A percentile compares a stretch with the other conserved stretches of the same genome.
Conservation (phyloP, 2,329 filamentous ascomycete genomes). For the Hypoxylon sp. region DNA sequence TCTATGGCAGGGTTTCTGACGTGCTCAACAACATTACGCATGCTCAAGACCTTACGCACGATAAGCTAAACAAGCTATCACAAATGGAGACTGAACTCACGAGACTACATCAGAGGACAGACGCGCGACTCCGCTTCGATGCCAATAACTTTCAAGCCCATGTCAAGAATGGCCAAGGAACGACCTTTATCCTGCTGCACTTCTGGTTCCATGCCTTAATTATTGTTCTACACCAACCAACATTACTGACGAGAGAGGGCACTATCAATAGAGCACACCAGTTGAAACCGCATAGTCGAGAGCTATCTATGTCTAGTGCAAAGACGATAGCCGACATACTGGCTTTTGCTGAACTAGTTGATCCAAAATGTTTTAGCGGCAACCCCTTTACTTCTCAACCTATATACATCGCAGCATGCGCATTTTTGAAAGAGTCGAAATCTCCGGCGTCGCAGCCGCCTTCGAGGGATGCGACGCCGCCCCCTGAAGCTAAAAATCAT, state of each 20-base stretch:
- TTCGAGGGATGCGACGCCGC: slow-evolving; percentile 67
- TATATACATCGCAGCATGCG: slow-evolving; percentile 90
- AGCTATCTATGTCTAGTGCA: slow-evolving; percentile 85
- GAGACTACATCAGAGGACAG: slow-evolving; percentile 74
- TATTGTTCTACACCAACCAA: slow-evolving; percentile 85
- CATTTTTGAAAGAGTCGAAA: slow-evolving; percentile 84
- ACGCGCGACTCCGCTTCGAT: slow-evolving; percentile 80
- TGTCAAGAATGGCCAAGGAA: slow-evolving; percentile 80
- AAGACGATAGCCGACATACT: slow-evolving; percentile 92
- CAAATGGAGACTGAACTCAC: slow-evolving; percentile 86
- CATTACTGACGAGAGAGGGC: slow-evolving; percentile 79
- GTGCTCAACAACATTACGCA: slow-evolving; percentile 82
- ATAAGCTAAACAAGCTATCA: slow-evolving; percentile 74
- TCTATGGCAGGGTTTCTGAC: slow-evolving; percentile 86
- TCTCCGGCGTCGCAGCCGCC: slow-evolving; percentile 73
- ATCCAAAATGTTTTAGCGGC: slow-evolving; percentile 84
- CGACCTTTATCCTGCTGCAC: slow-evolving; percentile 85
- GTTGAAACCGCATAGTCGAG: slow-evolving; percentile 80
- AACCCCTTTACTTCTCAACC: slow-evolving; percentile 91
- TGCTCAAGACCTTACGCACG: slow-evolving; percentile 75
- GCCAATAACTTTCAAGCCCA: slow-evolving; percentile 87
- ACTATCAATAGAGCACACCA: slow-evolving; percentile 68
- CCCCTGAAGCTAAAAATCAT: slow-evolving; percentile 44
- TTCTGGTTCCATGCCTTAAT: slow-evolving; percentile 91
- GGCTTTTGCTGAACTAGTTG: slow-evolving; percentile 84